These are phyloP conservation scores for Chondrostereum purpureum DNA, from an alignment of 1,284 basidiomycete species.

Conservation along the genomic window DNA sequence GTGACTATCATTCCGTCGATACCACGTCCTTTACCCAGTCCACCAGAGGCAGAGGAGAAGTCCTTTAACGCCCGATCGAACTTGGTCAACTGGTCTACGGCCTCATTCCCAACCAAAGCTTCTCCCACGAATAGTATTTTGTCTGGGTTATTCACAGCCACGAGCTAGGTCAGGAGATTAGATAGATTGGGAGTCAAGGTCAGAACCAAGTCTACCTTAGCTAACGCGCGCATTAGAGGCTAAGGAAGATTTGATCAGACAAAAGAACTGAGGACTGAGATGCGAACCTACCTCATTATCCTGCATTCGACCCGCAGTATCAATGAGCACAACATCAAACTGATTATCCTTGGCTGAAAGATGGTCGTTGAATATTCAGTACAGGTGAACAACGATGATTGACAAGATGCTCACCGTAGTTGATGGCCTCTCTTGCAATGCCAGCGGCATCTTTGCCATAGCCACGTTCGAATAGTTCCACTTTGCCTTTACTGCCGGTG, in stretches of 20 bases:
- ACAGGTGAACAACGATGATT: neutral
- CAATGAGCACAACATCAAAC: constrained; percentile 93
- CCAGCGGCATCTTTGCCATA: constrained; percentile 99
- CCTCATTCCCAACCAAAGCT: constrained; percentile 93
- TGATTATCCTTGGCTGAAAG: constrained; percentile 70
- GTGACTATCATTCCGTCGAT: constrained; percentile 96
- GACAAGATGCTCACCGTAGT: constrained; percentile 55
- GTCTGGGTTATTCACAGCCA: constrained; percentile 87
- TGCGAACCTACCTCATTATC: constrained; percentile 79
- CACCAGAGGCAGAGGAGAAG: constrained; percentile 65
- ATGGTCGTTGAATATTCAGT: neutral
- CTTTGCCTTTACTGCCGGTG: constrained; percentile 61
- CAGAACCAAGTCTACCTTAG: constrained; percentile 53
- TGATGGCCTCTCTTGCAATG: constrained; percentile 93
- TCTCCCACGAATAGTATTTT: constrained; percentile 97
- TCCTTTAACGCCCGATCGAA: constrained; percentile 89
- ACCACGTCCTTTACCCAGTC: constrained; percentile 68
- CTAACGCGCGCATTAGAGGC: constrained; percentile 97
- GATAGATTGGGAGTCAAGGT: constrained; percentile 7
- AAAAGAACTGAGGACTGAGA: constrained; percentile 5
- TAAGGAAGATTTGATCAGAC: constrained; percentile 21
- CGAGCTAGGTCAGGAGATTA: constrained; percentile 54
- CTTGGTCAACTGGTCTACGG: constrained; percentile 91
- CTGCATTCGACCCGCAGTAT: constrained; percentile 98
- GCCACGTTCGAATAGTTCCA: constrained; percentile 94